Base-by-base conservation (phyloP, 2,329 filamentous ascomycete species). In the Ceratocystis cacaofunesta region DNA sequence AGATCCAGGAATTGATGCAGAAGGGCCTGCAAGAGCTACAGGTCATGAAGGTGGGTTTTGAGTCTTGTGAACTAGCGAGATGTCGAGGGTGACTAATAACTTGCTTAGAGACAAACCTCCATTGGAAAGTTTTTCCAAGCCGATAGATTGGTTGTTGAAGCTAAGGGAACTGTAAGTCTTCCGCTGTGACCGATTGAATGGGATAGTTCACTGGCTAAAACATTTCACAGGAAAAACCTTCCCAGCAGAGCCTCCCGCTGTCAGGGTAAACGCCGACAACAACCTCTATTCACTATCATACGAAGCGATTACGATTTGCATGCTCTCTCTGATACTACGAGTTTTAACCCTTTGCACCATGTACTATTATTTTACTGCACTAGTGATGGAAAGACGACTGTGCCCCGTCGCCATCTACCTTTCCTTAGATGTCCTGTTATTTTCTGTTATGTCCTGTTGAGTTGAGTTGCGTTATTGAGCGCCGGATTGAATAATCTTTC, bases 41-140 rank as follows among this genome's bases (percentile, higher is more conserved):
- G 75, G 81, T 89, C 73, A 77, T 99, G 80, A 96, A 96, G 90
- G 92, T 96, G 70, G 58, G 76, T 68, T 48, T 63, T n/a, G 44
- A 17, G 17, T 22, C 25, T 6, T 30, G 30, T 41, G 12, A 8
- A 30, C 12, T 17, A 25, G 7, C 12, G 25, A 36, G 15, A 32
- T 25, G 19, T 44, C 36, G 36, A 12, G 36, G 28, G 25, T 48
- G 10, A 7, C 62, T 64, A 46, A 64, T 30, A 28, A 50, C n/a
- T 8, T 43, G n/a, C 41, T 28, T 25, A 97, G 94, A 87, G 94
- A 74, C 94, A 97, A 87, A 95, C 92, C 10, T 82, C 94, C 62
- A 85, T 99, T 72, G 95, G 91, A 74, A 89, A 95, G 74, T 97
- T 97, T 77, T 97, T 90, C 78, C 89, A 96, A 77, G 76, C 95